phyloP scores from a whole-genome alignment of 495 filamentous ascomycete genomes.

The Aspergillus affinis region DNA sequence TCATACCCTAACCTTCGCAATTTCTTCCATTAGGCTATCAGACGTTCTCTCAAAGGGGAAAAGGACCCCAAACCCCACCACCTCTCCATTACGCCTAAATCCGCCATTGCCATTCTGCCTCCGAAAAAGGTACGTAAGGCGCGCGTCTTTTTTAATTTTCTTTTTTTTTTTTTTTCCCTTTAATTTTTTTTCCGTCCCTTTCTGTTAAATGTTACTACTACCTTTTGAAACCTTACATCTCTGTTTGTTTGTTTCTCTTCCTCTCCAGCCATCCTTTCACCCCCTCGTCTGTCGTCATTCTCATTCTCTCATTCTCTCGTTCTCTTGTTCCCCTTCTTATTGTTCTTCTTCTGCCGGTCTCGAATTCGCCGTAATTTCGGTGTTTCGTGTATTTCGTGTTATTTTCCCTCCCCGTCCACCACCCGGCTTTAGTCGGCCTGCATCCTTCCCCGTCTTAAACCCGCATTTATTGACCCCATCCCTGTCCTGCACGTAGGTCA shows the following conservation, averaged over 20 bases:
- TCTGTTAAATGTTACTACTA: not conserved
- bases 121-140: constrained; percentile 86
- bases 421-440: constrained; percentile 4
- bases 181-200: constrained; percentile 14
- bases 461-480: constrained; percentile 19
- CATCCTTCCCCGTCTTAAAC: constrained; percentile 9
- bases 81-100: constrained; percentile 87
- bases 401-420: constrained; percentile 5
- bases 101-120: constrained; percentile 90
- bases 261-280: constrained; percentile 10
- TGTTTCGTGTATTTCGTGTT: constrained; percentile 7
- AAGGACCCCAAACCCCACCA: constrained; percentile 72
- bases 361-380: constrained; percentile 2
- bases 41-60: constrained; percentile 85
- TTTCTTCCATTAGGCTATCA: constrained; percentile 58
- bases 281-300: constrained; percentile 11
- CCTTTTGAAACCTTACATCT: not conserved
- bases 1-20: constrained; percentile 12
- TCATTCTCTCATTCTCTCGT: constrained; percentile 9
- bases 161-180: constrained; percentile 5
- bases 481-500: constrained; percentile 63
- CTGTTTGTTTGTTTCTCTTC: constrained; percentile 4
- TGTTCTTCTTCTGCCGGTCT: constrained; percentile 3
- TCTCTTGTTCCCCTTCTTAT: constrained; percentile 6
- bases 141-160: constrained; percentile 15